Evolutionary conservation across 164 flowering plant genomes (phyloP), one percentile per base, ranked within the genome.

Genomic region (Pachysandra terminalis): DNA sequence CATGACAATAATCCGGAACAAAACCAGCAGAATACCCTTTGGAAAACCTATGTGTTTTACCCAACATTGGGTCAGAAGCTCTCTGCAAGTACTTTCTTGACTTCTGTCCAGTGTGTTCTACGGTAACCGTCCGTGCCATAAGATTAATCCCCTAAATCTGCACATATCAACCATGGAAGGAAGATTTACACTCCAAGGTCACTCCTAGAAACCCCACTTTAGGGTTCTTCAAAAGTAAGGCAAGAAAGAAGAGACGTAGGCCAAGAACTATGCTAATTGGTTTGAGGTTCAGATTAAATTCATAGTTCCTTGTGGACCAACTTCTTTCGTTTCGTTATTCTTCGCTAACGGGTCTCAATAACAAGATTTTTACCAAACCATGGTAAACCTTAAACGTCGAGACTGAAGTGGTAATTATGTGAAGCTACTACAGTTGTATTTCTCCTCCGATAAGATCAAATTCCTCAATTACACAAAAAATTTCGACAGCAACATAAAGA

Each of bases 61-160:
- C 95, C 90, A 88, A 82, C 79, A 76, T 75, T 69, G 69, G 67
- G 7, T 74, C 72, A 65, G 64, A 53, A 40, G 37, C 63, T 19
- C 28, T 66, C 51, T 64, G 72, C 0, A 69, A 73, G 57, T 48
- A 71, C 71, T 77, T 80, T 45, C 54, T 80, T 0, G 83, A 68
- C 65, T 78, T 82, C 66, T 81, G 87, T 65, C 87, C 87, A 41
- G 75, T 54, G 65, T 78, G 78, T 64, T 82, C 88, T 78, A 88
- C 70, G 1, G 86, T 78, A 77, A 88, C 74, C 62, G 81, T 69
- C 9, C 86, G 88, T 70, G 88, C 87, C 95, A 88, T 89, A 82
- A 75, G 71, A 73, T 56, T 23, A 79, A 56, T 51, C 63, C 73
- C 79, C 76, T 74, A 56, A 48, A 56, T 73, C 80, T 78, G 84